Percentiles rank a stretch among this genome's conserved stretches.
These are phyloP conservation scores for Cladobotryum protrusum DNA, from an alignment of 2,329 filamentous ascomycete genomes.

Conservation along the genomic window DNA sequence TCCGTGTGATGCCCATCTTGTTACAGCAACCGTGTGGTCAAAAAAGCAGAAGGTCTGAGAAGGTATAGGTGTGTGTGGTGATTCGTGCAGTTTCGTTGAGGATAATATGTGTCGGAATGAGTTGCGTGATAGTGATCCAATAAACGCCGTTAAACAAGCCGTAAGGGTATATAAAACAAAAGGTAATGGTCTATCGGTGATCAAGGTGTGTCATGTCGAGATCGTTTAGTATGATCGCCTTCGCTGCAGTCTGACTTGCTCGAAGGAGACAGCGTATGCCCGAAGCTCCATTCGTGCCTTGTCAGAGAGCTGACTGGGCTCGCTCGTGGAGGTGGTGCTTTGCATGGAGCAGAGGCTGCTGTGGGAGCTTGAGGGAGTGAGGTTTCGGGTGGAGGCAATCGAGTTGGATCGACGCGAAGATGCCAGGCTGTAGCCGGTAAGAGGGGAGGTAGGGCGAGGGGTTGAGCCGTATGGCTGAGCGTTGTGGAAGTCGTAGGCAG, in stretches of 20 bases:
- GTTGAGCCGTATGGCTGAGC: slow-evolving; percentile 52
- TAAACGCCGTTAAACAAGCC: slow-evolving; percentile 1
- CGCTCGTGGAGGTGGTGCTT: slow-evolving; percentile 50
- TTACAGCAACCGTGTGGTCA: slow-evolving; percentile 31
- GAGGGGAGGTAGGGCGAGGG: slow-evolving; percentile 30
- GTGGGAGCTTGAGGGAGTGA: slow-evolving; percentile 72
- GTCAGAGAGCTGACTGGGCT: slow-evolving; percentile 58
- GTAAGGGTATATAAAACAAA: not conserved
- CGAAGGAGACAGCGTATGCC: slow-evolving; percentile 83
- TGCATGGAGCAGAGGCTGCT: slow-evolving; percentile 77
- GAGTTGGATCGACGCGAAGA: slow-evolving; percentile 20
- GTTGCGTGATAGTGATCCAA: slow-evolving; percentile 22
- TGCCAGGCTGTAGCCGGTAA: slow-evolving; percentile 19
- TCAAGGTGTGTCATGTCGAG: not conserved
- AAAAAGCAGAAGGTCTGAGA: slow-evolving; percentile 7
- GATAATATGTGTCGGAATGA: slow-evolving; percentile 22
- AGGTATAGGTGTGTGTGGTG: slow-evolving; percentile 14
- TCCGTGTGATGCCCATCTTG: slow-evolving; percentile 43
- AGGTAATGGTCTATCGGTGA: slow-evolving; percentile 2
- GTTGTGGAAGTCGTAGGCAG: slow-evolving; percentile 68
- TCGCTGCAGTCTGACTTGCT: slow-evolving; percentile 63
- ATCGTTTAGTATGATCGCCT: slow-evolving; percentile 48
- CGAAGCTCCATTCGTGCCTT: slow-evolving; percentile 73
- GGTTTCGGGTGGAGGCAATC: slow-evolving; percentile 29
- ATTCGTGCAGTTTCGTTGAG: slow-evolving; percentile 15